Conservation (phyloP, 345 rosid species). For the Gynandropsis gynandra region DNA sequence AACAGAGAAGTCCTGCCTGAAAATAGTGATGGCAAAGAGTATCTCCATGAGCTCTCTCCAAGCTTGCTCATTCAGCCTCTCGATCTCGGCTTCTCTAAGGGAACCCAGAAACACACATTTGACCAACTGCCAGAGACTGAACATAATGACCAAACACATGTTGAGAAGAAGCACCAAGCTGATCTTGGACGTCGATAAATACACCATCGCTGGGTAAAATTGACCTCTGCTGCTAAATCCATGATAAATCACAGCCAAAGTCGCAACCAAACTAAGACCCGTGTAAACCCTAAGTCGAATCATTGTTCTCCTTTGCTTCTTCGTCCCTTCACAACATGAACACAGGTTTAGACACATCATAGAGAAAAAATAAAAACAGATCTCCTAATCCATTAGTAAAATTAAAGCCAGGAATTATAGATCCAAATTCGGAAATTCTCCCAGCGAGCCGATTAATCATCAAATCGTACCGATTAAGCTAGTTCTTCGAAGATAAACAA, state of each 20-base stretch:
- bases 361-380: neutral
- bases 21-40: conserved; percentile 87
- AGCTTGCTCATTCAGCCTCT: conserved; percentile 84
- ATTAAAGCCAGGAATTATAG: neutral
- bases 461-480: neutral
- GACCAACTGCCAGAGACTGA: conserved; percentile 65
- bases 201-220: conserved; percentile 84
- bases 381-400: neutral
- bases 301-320: conserved; percentile 33
- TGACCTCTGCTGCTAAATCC: conserved; percentile 80
- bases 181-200: conserved; percentile 82
- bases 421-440: neutral
- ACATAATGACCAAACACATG: conserved; percentile 81
- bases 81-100: conserved; percentile 92
- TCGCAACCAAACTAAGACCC: conserved; percentile 49
- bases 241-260: conserved; percentile 58
- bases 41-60: conserved; percentile 97
- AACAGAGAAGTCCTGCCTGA: conserved; percentile 84
- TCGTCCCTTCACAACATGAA: conserved; percentile 6
- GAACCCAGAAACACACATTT: conserved; percentile 76
- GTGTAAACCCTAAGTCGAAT: conserved; percentile 75
- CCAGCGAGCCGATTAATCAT: neutral
- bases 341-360: neutral
- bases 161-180: conserved; percentile 70
- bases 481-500: too few relatives aligned